Percentiles rank a stretch among this genome's conserved stretches.
phyloP scores from a whole-genome alignment of 2,329 filamentous ascomycete species.

The Corinectria fuckeliana region DNA sequence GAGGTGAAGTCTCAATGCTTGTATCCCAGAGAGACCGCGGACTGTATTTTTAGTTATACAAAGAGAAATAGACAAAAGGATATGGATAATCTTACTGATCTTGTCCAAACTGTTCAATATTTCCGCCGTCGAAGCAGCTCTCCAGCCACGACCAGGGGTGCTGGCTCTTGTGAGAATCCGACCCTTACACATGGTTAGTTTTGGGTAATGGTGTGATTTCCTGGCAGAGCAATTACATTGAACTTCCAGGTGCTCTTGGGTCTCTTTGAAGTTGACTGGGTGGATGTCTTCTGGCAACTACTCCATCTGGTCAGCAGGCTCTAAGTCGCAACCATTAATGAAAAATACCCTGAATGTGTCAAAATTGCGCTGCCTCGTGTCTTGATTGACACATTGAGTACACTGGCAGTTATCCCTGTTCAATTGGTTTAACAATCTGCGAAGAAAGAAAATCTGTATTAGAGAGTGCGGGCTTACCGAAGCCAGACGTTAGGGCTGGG shows the following conservation, averaged over 20 bases:
- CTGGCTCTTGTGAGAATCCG: constrained; percentile 70
- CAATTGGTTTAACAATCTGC: constrained; percentile 14
- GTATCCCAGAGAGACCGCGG: constrained; percentile 34
- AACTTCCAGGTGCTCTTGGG: constrained; percentile 41
- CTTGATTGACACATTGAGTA: constrained; percentile 48
- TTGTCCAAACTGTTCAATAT: constrained; percentile 23
- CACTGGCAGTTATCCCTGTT: constrained; percentile 53
- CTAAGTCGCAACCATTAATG: not conserved
- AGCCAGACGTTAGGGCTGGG: constrained; percentile 39
- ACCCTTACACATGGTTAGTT: constrained; percentile 58
- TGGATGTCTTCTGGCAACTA: constrained; percentile 44
- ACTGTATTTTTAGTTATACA: constrained; percentile 21
- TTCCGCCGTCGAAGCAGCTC: constrained; percentile 27
- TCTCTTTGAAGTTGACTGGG: constrained; percentile 37
- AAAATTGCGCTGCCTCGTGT: constrained; percentile 51
- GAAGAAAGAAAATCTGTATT: constrained; percentile 1
- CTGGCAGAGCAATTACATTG: constrained; percentile 38
- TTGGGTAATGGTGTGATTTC: not conserved
- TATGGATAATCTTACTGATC: constrained; percentile 28
- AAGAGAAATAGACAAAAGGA: not conserved
- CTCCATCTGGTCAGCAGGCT: not conserved
- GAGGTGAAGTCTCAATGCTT: constrained; percentile 52
- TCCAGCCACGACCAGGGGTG: constrained; percentile 61
- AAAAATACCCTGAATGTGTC: constrained; percentile 48
- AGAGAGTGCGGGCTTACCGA: constrained; percentile 29